A percentile compares a stretch with the other conserved stretches of the same genome.
phyloP scores from a whole-genome alignment of 1,139 yeast species.

The Hansenula lynferdii region DNA sequence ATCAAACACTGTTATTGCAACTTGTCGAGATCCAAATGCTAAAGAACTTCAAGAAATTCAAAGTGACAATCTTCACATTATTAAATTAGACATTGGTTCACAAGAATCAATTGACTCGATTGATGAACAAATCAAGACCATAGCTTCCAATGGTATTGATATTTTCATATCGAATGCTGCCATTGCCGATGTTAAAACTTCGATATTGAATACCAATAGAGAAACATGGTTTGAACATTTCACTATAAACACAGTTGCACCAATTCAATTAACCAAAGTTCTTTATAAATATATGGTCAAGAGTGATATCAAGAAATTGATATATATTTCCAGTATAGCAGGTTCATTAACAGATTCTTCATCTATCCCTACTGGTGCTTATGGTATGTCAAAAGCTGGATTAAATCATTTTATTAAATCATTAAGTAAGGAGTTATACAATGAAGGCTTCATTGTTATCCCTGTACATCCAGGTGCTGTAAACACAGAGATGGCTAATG shows the following conservation, averaged over 20 bases:
- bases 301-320: not conserved
- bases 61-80: slow-evolving; percentile 6
- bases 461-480: slow-evolving; percentile 30
- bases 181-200: not conserved
- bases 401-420: slow-evolving; percentile 23
- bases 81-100: slow-evolving; percentile 7
- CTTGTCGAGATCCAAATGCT: slow-evolving; percentile 8
- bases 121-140: not conserved
- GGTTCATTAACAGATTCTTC: not conserved
- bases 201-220: slow-evolving; percentile 4
- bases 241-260: not conserved
- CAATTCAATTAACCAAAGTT: not conserved
- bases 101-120: slow-evolving; percentile 7
- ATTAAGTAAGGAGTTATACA: slow-evolving; percentile 21
- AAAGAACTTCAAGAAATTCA: slow-evolving; percentile 1
- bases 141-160: slow-evolving; percentile 11
- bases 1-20: slow-evolving; percentile 4
- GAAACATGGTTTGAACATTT: not conserved
- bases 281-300: not conserved
- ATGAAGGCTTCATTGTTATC: slow-evolving; percentile 23
- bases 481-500: not conserved
- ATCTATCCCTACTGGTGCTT: slow-evolving; percentile 18
- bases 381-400: slow-evolving; percentile 32
- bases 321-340: not conserved
- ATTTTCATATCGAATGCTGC: slow-evolving; percentile 10